Percentiles rank a stretch among this genome's conserved stretches.
These are phyloP conservation scores for Cladosporium colombiae DNA, from an alignment of 2,329 filamentous ascomycete genomes.

Conservation along the genomic window DNA sequence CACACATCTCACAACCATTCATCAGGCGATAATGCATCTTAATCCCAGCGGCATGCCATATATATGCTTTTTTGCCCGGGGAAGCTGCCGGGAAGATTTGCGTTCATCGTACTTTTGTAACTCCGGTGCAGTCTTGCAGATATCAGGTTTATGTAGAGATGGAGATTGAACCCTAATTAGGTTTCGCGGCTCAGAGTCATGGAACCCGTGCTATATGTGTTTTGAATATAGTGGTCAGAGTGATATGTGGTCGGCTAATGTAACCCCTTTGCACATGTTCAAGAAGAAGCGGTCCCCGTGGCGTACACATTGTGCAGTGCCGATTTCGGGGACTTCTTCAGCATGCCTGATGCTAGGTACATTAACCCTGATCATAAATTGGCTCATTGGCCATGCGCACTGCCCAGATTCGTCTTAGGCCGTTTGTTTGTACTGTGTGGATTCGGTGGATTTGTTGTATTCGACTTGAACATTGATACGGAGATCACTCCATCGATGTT, in stretches of 20 bases:
- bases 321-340: background rate
- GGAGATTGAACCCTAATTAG: background rate
- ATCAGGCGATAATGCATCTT: background rate
- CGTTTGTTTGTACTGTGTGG: background rate
- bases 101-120: background rate
- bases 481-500: background rate
- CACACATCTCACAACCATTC: background rate
- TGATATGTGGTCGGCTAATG: background rate
- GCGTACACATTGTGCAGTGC: background rate
- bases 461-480: background rate
- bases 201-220: background rate
- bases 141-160: background rate
- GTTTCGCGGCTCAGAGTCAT: background rate
- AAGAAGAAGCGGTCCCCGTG: background rate
- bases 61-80: background rate
- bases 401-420: background rate
- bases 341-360: background rate
- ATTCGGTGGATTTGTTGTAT: background rate
- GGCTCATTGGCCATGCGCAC: background rate
- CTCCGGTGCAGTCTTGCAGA: background rate
- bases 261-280: background rate
- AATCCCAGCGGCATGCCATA: background rate
- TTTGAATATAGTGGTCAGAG: background rate
- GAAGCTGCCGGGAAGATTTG: background rate
- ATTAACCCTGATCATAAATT: background rate